Conservation (phyloP, 768 basidiomycete genomes). For the Lactifluus echinatus region DNA sequence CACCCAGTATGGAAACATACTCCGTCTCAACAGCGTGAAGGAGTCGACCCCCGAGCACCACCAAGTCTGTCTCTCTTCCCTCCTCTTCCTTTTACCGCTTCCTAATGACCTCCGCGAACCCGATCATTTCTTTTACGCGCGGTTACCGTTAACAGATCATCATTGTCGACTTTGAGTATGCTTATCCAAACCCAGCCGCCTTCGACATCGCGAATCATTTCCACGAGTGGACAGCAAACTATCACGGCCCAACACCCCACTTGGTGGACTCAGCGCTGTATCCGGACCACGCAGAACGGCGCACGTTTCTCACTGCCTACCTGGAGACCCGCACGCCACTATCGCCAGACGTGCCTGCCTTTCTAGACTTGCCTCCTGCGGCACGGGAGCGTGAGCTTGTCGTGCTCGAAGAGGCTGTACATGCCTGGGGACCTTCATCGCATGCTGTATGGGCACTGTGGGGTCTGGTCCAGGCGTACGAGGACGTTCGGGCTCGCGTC, state of each 20-base stretch:
- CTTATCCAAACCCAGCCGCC: constrained; percentile 82
- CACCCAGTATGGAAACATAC: constrained; percentile 89
- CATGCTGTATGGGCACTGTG: constrained; percentile 93
- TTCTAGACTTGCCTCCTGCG: constrained; percentile 17
- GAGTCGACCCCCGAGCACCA: constrained; percentile 63
- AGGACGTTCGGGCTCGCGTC: constrained; percentile 52
- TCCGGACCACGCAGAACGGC: constrained; percentile 62
- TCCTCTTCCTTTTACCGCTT: constrained; percentile 1
- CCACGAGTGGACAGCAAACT: constrained; percentile 94
- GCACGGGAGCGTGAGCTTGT: constrained; percentile 39
- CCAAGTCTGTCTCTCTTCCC: constrained; percentile 43
- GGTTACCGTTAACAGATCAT: constrained; percentile 49
- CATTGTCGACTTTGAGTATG: constrained; percentile 98
- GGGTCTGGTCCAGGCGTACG: constrained; percentile 86
- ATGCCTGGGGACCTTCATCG: constrained; percentile 81
- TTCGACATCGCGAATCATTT: constrained; percentile 98
- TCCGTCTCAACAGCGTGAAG: constrained; percentile 53
- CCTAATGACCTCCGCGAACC: constrained; percentile 9
- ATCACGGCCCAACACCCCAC: constrained; percentile 64
- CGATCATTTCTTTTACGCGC: constrained; percentile 15
- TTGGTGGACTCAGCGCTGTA: constrained; percentile 55
- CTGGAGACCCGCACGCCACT: constrained; percentile 39
- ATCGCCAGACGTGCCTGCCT: constrained; percentile 18
- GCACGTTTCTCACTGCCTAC: constrained; percentile 83
- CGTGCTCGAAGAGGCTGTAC: constrained; percentile 70